These are phyloP conservation scores for Cladophialophora immunda DNA, from an alignment of 2,329 filamentous ascomycete genomes.

Conservation along the genomic window DNA sequence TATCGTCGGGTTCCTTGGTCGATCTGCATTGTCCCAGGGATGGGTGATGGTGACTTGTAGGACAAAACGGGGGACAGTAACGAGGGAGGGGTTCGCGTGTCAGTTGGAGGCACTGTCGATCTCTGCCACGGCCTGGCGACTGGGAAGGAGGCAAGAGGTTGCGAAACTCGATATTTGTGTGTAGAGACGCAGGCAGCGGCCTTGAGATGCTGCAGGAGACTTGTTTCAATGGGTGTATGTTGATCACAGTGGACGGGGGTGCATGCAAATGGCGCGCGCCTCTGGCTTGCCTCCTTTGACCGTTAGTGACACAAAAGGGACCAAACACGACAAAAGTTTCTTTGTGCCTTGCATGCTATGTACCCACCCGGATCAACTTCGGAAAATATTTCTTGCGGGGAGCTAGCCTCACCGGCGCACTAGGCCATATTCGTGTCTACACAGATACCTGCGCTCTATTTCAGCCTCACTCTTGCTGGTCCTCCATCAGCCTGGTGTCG, in stretches of 20 bases:
- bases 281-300: neutral
- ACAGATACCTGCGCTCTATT: neutral
- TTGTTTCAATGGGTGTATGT: neutral
- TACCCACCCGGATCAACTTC: neutral
- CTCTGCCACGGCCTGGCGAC: neutral
- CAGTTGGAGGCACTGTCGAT: conserved; percentile 2
- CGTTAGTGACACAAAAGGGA: conserved; percentile 1
- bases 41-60: conserved; percentile 7
- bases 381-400: neutral
- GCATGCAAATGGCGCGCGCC: conserved; percentile 5
- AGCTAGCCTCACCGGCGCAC: neutral
- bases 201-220: neutral
- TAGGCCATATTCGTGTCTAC: neutral
- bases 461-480: conserved; percentile 34
- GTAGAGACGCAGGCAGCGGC: neutral
- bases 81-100: conserved; percentile 17
- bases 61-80: conserved; percentile 9
- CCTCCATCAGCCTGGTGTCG: conserved; percentile 37
- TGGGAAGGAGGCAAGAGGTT: neutral
- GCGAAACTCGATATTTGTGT: neutral
- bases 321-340: conserved; percentile 1
- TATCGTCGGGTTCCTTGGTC: conserved; percentile 2
- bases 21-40: conserved; percentile 1
- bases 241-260: conserved; percentile 4
- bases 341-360: neutral